A percentile compares a stretch with the other conserved stretches of the same genome.
Conservation (phyloP, 2,329 filamentous ascomycete species). For the Hypoxylon rubiginosum region DNA sequence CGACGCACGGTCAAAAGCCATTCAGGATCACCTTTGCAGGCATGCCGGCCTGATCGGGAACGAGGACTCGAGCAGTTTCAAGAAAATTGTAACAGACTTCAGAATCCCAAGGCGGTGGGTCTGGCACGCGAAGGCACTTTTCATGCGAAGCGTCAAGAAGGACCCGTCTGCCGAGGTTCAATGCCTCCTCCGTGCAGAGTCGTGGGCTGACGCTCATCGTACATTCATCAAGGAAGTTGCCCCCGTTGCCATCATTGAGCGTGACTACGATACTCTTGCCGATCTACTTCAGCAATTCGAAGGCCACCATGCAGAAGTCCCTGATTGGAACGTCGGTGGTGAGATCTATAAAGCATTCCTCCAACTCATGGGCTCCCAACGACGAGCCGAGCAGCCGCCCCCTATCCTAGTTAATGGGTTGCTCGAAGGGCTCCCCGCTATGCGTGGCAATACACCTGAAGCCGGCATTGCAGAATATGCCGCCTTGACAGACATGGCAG, state of each 20-base stretch:
- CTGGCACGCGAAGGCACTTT: constrained; percentile 87
- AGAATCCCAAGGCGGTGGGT: constrained; percentile 83
- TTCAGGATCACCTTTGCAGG: constrained; percentile 80
- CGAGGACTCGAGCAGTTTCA: constrained; percentile 68
- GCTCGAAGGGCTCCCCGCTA: constrained; percentile 68
- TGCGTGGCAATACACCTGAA: constrained; percentile 60
- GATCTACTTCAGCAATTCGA: constrained; percentile 80
- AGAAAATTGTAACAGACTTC: constrained; percentile 72
- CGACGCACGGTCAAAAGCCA: constrained; percentile 72
- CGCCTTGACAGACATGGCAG: constrained; percentile 53
- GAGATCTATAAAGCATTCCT: constrained; percentile 80
- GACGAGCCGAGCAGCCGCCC: constrained; percentile 55
- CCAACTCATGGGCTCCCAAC: constrained; percentile 60
- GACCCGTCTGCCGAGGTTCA: constrained; percentile 80
- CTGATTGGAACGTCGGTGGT: constrained; percentile 83
- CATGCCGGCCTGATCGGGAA: constrained; percentile 77
- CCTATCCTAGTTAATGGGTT: constrained; percentile 67
- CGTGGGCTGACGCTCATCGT: constrained; percentile 84
- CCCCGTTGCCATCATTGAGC: constrained; percentile 83
- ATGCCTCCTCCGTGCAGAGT: constrained; percentile 82
- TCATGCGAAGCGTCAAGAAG: constrained; percentile 79
- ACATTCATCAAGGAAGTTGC: constrained; percentile 86
- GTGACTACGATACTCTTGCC: constrained; percentile 79
- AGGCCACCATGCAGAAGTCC: constrained; percentile 70
- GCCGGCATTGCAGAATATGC: constrained; percentile 52